Evolutionary conservation across 805 yeast species (phyloP), one percentile per base, ranked within the genome.

Genomic region (Hermanozyma aechmeae): DNA sequence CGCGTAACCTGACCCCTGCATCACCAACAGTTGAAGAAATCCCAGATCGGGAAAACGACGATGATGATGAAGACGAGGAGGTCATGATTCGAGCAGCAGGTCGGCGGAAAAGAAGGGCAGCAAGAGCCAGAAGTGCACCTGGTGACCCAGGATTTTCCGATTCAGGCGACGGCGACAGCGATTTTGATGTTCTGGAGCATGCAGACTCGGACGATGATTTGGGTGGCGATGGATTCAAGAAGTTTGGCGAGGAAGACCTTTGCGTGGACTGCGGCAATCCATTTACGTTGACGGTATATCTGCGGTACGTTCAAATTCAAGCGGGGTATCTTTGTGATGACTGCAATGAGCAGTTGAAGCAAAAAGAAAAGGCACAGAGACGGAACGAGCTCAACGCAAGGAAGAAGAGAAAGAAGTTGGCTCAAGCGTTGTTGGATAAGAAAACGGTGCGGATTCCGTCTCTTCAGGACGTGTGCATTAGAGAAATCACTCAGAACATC

Each of bases 391-490:
- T 76, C 14, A 68, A 70, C 30, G 83, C 82, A 12, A 64, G 92
- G 29, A 80, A 80, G 48, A 71, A 72, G 42, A 70, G 94, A 34
- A 82, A 81, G 58, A 76, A 74, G 56, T 60, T 79, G 26, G 96
- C 97, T 1, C 81, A 78, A 32, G 93, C 95, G 3, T 63, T 92
- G 25, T 60, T 92, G 28, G 87, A 92, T 44, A 70, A 76, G 45
- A 69, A 73, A 32, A 75, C 73, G 14, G 73, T 70, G 20, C 64
- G 58, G 30, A 50, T 82, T 4, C 80, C 93, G 2, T 66, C 81
- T 7, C 60, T 92, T 23, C 96, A 86, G 53, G 95, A 86, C 40
- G 46, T 80, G 14, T 84, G 96, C 44, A 81, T 92, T 36, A 57
- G 65, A 17, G 61, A 71, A 12, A 74, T 83, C 20, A 75, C 85